A percentile compares a stretch with the other conserved stretches of the same genome.
These are phyloP conservation scores for Cryptosporidium parvum DNA, from an alignment of 169 alveolate species.

Conservation along the genomic window DNA sequence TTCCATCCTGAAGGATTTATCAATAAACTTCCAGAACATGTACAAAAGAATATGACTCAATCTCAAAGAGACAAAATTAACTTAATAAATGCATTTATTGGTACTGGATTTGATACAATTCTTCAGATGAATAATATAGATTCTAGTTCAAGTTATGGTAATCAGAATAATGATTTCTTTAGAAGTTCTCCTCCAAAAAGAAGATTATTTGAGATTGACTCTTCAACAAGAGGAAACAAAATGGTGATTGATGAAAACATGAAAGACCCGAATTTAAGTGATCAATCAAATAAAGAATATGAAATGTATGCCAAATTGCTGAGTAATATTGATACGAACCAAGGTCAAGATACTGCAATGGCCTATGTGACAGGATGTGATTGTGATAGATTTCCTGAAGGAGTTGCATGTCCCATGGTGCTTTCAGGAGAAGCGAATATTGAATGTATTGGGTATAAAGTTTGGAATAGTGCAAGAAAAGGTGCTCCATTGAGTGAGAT, in stretches of 20 bases:
- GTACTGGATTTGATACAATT: slow-evolving; percentile 68
- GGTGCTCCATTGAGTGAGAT: slow-evolving; percentile 75
- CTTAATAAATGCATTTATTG: slow-evolving; percentile 64
- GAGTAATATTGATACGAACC: slow-evolving; percentile 63
- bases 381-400: slow-evolving; percentile 62
- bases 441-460: slow-evolving; percentile 73
- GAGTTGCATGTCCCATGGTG: slow-evolving; percentile 67
- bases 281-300: neutral
- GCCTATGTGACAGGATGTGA: slow-evolving; percentile 76
- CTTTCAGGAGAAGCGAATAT: slow-evolving; percentile 66
- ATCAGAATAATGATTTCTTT: neutral
- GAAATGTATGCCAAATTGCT: slow-evolving; percentile 20
- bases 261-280: neutral
- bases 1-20: slow-evolving; percentile 64
- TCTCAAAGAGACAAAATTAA: slow-evolving; percentile 65
- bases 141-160: neutral
- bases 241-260: neutral
- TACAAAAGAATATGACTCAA: slow-evolving; percentile 55
- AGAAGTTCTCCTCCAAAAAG: slow-evolving; percentile 19
- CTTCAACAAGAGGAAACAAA: neutral
- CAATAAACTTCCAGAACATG: slow-evolving; percentile 52
- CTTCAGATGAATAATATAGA: slow-evolving; percentile 55
- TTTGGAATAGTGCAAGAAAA: slow-evolving; percentile 48
- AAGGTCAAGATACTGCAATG: slow-evolving; percentile 76
- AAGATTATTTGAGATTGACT: slow-evolving; percentile 20